Percentiles rank a stretch among this genome's conserved stretches.
Evolutionary conservation across 768 basidiomycete species (phyloP).

Genomic region (Goffeauzyma gilvescens): DNA sequence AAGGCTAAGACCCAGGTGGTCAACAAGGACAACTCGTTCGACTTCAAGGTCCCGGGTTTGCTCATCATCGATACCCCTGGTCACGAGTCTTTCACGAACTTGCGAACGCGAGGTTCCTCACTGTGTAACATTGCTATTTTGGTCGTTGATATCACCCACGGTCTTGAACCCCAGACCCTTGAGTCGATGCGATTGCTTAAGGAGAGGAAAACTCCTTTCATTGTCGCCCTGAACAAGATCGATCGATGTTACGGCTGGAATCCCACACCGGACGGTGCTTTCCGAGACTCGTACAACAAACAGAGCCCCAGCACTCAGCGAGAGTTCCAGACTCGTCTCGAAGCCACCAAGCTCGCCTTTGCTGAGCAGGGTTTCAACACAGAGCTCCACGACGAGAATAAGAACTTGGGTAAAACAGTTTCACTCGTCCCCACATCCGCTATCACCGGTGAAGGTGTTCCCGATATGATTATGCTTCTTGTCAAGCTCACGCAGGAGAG

Average conservation of each 20-base stretch:
- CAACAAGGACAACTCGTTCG: conserved; percentile 67
- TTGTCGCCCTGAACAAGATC: conserved; percentile 98
- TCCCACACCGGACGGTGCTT: conserved; percentile 72
- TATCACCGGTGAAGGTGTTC: conserved; percentile 91
- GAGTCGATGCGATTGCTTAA: conserved; percentile 82
- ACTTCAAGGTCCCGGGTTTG: conserved; percentile 93
- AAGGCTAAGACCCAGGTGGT: conserved; percentile 80
- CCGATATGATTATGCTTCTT: conserved; percentile 98
- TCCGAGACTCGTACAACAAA: conserved; percentile 71
- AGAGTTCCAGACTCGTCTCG: conserved; percentile 75
- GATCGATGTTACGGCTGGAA: conserved; percentile 96
- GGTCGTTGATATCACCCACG: conserved; percentile 98
- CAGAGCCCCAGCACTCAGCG: conserved; percentile 61
- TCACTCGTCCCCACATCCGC: conserved; percentile 96
- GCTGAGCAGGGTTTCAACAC: conserved; percentile 97
- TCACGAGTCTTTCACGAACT: conserved; percentile 96
- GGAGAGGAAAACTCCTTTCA: conserved; percentile 92
- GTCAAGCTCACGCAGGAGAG: conserved; percentile 93
- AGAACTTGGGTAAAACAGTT: conserved; percentile 77
- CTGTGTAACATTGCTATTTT: conserved; percentile 97
- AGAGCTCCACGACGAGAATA: conserved; percentile 92
- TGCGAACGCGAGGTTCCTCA: conserved; percentile 85
- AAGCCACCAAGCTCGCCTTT: conserved; percentile 74
- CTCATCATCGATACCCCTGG: conserved; percentile 95
- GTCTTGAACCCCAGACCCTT: conserved; percentile 90